Conservation (phyloP, 257 asterid genomes). For the Euphrasia confusa region DNA sequence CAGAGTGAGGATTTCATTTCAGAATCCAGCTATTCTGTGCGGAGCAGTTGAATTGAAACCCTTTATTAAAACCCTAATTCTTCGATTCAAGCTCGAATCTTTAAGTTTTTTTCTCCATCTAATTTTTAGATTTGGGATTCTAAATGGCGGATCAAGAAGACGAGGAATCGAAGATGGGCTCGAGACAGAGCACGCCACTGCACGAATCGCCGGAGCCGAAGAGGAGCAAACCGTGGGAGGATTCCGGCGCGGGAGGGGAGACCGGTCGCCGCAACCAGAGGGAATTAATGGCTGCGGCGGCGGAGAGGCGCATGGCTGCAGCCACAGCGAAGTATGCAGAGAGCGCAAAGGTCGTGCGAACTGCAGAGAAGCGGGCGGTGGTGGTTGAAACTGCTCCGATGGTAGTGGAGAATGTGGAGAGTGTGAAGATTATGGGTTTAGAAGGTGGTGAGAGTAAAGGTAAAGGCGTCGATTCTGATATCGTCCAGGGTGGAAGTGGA, state of each 20-base stretch:
- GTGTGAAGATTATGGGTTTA: conserved; percentile 24
- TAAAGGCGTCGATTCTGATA: conserved; percentile 34
- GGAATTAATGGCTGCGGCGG: conserved; percentile 96
- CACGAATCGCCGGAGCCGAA: conserved; percentile 88
- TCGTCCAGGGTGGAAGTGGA: conserved; percentile 27
- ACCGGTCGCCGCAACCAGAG: conserved; percentile 54
- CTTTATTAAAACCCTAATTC: conserved; percentile 32
- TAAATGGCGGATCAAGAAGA: conserved; percentile 74
- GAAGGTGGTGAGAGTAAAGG: conserved; percentile 32
- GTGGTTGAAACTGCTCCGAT: conserved; percentile 17
- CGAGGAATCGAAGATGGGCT: conserved; percentile 64
- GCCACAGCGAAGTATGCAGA: conserved; percentile 31
- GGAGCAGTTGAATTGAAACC: conserved; percentile 14
- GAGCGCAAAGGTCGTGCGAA: conserved; percentile 36
- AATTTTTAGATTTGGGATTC: conserved; percentile 18
- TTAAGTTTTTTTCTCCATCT: conserved; percentile 13
- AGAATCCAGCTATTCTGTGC: background rate
- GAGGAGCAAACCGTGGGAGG: conserved; percentile 79
- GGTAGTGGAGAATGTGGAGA: conserved; percentile 33
- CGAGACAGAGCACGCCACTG: conserved; percentile 63
- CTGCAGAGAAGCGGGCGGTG: conserved; percentile 19
- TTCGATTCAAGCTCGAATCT: conserved; percentile 20
- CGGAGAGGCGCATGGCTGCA: conserved; percentile 81
- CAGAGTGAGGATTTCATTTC: conserved; percentile 1
- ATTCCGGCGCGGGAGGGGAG: conserved; percentile 35